Base-by-base conservation (phyloP, 2,329 filamentous ascomycete species). In the Fusarium bactridioides region DNA sequence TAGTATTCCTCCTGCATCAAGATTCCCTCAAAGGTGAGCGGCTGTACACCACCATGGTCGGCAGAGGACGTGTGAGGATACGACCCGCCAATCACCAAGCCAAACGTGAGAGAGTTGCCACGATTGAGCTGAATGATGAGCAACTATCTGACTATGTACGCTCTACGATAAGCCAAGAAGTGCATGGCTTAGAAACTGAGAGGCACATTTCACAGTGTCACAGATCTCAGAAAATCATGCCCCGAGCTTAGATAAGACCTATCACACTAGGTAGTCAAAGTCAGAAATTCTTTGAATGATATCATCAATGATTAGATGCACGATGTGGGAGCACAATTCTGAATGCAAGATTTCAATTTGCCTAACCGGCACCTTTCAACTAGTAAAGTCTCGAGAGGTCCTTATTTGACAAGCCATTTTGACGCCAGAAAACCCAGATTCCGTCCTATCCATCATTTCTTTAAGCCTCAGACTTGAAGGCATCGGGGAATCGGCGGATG, bases 401-500 rank as follows among this genome's bases (percentile, higher is more conserved):
- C 74, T 72, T 81, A 80, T 80, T 78, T 81, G 82, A 84, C 80
- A 83, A 82, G 80, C 81, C 81, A 82, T 78, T 79, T 81, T 82
- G 82, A 85, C 83, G 83, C 83, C 83, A 83, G 79, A 79, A 79
- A 78, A 82, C 78, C 80, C 82, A 82, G 80, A 81, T 81, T 77
- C 78, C 78, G 79, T 75, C 77, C 73, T 75, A 77, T 76, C 76
- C 79, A 79, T 78, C 77, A 74, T 78, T 80, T 84, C 89, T 78
- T 80, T 85, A 89, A 83, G 85, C 87, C 83, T 87, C 85, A 53
- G 81, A 80, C 74, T 86, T 85, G 88, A 97, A 99, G 83, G 96
- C 96, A 74, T 93, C 92, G 80, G 96, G 96, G 94, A 98, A 99
- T 80, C 94, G 91, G 86, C 91, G 91, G 83, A 99, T 91, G 92